Evolutionary conservation across 306 rosid genomes (phyloP).

Genomic region (Cicer bijugum): DNA sequence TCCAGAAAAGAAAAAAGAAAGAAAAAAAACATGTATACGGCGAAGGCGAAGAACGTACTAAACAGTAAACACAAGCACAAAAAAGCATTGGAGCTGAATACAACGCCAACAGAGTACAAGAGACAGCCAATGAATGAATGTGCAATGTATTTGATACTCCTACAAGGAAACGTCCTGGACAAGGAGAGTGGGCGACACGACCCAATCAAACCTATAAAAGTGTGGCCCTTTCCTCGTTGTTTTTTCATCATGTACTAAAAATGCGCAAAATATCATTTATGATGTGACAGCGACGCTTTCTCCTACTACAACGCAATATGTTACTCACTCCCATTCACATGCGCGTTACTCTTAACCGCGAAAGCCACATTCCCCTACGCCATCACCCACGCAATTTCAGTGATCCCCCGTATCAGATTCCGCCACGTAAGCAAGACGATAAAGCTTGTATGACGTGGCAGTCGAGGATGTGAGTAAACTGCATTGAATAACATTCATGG

Average conservation of each 20-base stretch:
- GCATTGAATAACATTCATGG: conserved; percentile 41
- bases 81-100: conserved; percentile 16
- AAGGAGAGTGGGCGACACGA: conserved; percentile 56
- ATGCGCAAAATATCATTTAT: conserved; percentile 51
- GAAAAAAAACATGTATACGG: conserved; percentile 39
- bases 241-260: conserved; percentile 45
- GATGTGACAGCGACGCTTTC: conserved; percentile 56
- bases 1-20: conserved; percentile 8
- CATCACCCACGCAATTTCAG: background rate
- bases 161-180: background rate
- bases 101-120: conserved; percentile 19
- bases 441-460: conserved; percentile 42
- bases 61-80: conserved; percentile 35
- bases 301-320: conserved; percentile 46
- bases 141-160: conserved; percentile 30
- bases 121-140: conserved; percentile 48
- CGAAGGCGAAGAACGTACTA: conserved; percentile 23
- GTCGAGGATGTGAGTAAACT: background rate
- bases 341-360: conserved; percentile 52
- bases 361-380: conserved; percentile 13
- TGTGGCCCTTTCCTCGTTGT: conserved; percentile 45
- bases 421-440: conserved; percentile 33
- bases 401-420: background rate
- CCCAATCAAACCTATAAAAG: conserved; percentile 49
- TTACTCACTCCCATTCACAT: conserved; percentile 41